Conservation (phyloP, 768 basidiomycete genomes). For the Boletus vermiculosoides region DNA sequence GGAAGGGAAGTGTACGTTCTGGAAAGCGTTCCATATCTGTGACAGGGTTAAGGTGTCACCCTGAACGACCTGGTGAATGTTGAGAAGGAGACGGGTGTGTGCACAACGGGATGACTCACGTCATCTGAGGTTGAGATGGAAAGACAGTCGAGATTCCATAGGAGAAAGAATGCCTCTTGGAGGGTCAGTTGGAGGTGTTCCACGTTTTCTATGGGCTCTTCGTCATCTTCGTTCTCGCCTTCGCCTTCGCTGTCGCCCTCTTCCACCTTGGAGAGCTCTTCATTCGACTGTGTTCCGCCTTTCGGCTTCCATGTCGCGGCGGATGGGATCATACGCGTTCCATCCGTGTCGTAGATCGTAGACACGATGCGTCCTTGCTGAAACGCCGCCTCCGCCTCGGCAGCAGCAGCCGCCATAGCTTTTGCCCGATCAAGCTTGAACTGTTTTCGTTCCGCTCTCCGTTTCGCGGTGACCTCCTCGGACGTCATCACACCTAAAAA, state of each 20-base stretch:
- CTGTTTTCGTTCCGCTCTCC: slow-evolving; percentile 83
- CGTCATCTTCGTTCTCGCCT: slow-evolving; percentile 33
- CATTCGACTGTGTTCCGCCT: slow-evolving; percentile 16
- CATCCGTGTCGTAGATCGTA: slow-evolving; percentile 54
- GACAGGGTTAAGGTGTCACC: slow-evolving; percentile 51
- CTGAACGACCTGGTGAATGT: slow-evolving; percentile 33
- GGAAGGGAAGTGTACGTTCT: slow-evolving; percentile 49
- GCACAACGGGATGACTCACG: slow-evolving; percentile 41
- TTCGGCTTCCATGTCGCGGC: slow-evolving; percentile 77
- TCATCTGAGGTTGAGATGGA: slow-evolving; percentile 63
- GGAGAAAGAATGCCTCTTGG: slow-evolving; percentile 85
- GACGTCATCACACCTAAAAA: slow-evolving; percentile 53
- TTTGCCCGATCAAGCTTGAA: slow-evolving; percentile 91
- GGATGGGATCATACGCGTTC: slow-evolving; percentile 57
- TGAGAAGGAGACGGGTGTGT: neutral
- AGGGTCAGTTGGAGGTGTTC: slow-evolving; percentile 92
- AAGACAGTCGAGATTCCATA: slow-evolving; percentile 83
- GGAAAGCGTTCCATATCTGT: slow-evolving; percentile 67
- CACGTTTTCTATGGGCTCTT: slow-evolving; percentile 62
- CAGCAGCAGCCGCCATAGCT: slow-evolving; percentile 80
- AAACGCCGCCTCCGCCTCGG: slow-evolving; percentile 77
- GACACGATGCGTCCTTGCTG: slow-evolving; percentile 64
- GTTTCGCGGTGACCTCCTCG: slow-evolving; percentile 87
- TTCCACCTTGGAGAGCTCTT: slow-evolving; percentile 14
- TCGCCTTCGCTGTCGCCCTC: slow-evolving; percentile 25